Evolutionary conservation across 106 monocot species (phyloP), one percentile per base, ranked within the genome.

Genomic region (Dendrobium chrysotoxum): DNA sequence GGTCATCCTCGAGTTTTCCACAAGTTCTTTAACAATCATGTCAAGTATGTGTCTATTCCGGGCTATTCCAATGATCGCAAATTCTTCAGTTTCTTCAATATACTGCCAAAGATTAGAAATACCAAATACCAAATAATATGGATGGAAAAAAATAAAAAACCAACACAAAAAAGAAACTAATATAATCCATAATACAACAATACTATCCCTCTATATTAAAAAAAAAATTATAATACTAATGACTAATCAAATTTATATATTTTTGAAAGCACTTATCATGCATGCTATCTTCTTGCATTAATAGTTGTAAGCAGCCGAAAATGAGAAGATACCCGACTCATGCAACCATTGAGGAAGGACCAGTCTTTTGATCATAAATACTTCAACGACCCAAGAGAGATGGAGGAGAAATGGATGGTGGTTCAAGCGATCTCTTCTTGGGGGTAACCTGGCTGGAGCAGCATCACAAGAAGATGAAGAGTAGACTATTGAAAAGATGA

Each of bases 31-130:
- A 35, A 84, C 74, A 68, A 95, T 87, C 86, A 92, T 86, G 21
- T 95, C 88, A 82, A 95, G 72, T 65, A 95, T 95, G 78, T 92
- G 89, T 68, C 72, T 88, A 77, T 95, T 95, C 81, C 86, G 86
- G 61, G 80, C 5, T 80, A 95, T 82, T 26, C 92, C 92, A 77
- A 78, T 82, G 91, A 92, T 90, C 28, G 95, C 95, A 54, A 90
- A 65, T 79, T 95, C 95, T 88, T 95, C 92, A 0, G 95, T 92
- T 80, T 95, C 95, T 42, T 92, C 86, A 84, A 95, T 95, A 80
- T 90, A 95, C 94, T 94, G 82, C 70, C 61, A 81, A 80, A 74
- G 23, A 74, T 20, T 40, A 74, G 21, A 41, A 74, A 42, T n/a
- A 74, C 42, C 40, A 74, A 74, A 40, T 7, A 40, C n/a, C 16